phyloP scores from a whole-genome alignment of 2,329 filamentous ascomycete genomes.

The Aspergillus phoenicis region DNA sequence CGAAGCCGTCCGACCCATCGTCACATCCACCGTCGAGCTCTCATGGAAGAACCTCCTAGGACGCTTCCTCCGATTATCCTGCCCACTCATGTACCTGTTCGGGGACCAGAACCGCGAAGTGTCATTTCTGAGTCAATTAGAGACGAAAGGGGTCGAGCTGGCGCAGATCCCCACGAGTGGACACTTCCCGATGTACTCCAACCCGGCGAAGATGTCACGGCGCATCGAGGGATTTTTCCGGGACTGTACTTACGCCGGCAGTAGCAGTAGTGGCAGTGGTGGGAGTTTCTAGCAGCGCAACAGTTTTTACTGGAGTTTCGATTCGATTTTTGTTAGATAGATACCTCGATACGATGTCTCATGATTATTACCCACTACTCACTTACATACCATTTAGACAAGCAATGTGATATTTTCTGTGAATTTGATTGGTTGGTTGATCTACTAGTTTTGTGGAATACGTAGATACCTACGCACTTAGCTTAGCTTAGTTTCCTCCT shows the following conservation, averaged over 20 bases:
- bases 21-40: background rate
- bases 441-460: no score
- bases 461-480: no score
- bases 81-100: conserved; percentile 1
- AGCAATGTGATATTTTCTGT: no score
- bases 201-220: background rate
- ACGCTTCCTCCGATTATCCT: background rate
- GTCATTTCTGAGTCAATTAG: background rate
- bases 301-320: no score
- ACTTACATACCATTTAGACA: no score
- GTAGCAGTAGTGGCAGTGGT: background rate
- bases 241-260: background rate
- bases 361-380: no score
- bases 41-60: background rate
- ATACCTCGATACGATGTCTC: no score
- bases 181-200: conserved; percentile 3
- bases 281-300: background rate
- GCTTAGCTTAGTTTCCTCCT: no score
- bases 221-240: conserved; percentile 2
- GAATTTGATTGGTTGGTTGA: no score
- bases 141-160: background rate
- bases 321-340: no score
- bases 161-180: background rate
- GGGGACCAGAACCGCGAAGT: background rate
- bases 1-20: background rate